These are phyloP conservation scores for Lodderomyces beijingensis DNA, from an alignment of 1,139 yeast genomes.

Conservation along the genomic window DNA sequence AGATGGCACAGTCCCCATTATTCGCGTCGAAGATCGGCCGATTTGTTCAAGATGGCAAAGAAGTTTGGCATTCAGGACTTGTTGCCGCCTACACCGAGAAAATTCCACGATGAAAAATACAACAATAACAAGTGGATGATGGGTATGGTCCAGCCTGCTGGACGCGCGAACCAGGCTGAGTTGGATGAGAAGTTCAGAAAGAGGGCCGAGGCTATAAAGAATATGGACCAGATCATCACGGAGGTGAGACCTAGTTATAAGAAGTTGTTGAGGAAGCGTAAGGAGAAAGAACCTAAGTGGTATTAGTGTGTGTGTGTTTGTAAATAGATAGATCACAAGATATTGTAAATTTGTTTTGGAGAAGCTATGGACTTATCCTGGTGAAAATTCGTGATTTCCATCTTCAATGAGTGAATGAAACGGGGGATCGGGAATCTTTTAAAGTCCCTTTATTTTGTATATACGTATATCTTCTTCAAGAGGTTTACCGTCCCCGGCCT, in stretches of 20 bases:
- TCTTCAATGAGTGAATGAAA: neutral
- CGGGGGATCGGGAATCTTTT: too few species aligned
- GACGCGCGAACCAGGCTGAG: slow-evolving; percentile 74
- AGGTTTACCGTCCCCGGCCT: slow-evolving; percentile 1
- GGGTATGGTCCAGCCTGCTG: slow-evolving; percentile 77
- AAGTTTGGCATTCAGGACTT: slow-evolving; percentile 76
- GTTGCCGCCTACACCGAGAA: slow-evolving; percentile 71
- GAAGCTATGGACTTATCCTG: neutral
- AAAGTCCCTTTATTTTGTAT: too few species aligned
- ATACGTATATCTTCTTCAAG: neutral
- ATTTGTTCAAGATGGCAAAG: slow-evolving; percentile 76
- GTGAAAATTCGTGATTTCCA: neutral
- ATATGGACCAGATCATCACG: slow-evolving; percentile 69
- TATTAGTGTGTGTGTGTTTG: slow-evolving; percentile 6
- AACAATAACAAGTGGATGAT: slow-evolving; percentile 65
- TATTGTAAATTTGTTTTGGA: too few species aligned
- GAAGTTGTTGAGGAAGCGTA: slow-evolving; percentile 52
- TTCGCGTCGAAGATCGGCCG: slow-evolving; percentile 82
- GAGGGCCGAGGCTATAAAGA: slow-evolving; percentile 62
- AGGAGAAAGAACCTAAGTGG: slow-evolving; percentile 34
- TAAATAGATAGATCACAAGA: too few species aligned
- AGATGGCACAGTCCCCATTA: slow-evolving; percentile 73
- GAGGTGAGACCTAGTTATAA: slow-evolving; percentile 61
- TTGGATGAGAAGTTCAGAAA: slow-evolving; percentile 57
- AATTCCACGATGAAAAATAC: slow-evolving; percentile 78